Base-by-base conservation (phyloP, 2,329 filamentous ascomycete genomes). In the Pseudogymnoascus sp. region DNA sequence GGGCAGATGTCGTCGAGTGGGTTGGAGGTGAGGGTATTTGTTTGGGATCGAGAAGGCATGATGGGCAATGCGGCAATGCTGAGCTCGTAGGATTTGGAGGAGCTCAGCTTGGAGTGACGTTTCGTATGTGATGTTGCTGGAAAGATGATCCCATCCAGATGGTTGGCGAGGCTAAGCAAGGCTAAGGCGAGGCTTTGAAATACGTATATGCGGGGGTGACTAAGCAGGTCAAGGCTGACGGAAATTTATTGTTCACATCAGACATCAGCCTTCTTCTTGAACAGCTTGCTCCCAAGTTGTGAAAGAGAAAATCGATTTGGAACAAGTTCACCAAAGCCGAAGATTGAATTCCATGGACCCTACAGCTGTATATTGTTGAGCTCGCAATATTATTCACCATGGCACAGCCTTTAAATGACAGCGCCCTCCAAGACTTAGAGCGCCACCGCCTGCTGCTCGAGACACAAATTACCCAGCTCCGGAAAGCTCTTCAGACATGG, bases 401-500 rank as follows among this genome's bases (percentile, higher is more conserved):
- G 72, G 64, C 68, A n/a, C 67, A 68, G 53, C 19, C 61, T 16
- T 60, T 72, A 19, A 72, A 72, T 56, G 72, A 74, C 50, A 73
- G 70, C 63, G 50, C 50, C 26, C 28, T 56, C 26, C 50, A 56
- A 19, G 83, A 88, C 70, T 82, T 96, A 43, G 91, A 96, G 74
- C 84, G 83, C 65, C 90, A 93, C 71, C 84, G 90, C 14, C 79
- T 83, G 68, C 82, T 87, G 65, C 86, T 98, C 6, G 90, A 96
- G 74, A 83, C 86, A 38, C 91, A 88, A 67, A 83, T 96, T 56
- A 78, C 81, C 60, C 86, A 91, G 73, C 83, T 98, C 19, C 85
- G 85, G 62, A 85, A 89, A 70, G 87, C 89, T 6, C 81, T 98
- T 61, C 86, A 87, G 66, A 89, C 96, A 77, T 99, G 93, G 93